Conservation (phyloP, 129 eudicot genomes). For the Escallonia rubra region DNA sequence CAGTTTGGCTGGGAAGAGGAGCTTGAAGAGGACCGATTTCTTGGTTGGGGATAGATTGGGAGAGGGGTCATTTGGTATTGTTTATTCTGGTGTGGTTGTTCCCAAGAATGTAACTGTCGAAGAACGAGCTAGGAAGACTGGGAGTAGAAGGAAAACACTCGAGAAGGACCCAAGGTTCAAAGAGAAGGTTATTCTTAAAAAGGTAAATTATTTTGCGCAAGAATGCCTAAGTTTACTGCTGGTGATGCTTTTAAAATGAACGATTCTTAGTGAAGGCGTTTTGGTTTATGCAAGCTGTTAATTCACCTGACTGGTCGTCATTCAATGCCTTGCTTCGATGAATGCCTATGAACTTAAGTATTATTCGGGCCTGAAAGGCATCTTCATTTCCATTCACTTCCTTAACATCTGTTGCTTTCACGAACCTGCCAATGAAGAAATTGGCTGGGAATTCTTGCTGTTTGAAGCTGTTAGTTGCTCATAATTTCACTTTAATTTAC, state of each 20-base stretch:
- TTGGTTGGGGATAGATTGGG: constrained; percentile 75
- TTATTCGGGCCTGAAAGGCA: no score
- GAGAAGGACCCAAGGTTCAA: constrained; percentile 64
- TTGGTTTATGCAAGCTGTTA: background rate
- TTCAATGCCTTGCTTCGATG: no score
- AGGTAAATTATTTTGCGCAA: constrained; percentile 35
- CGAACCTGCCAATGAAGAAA: no score
- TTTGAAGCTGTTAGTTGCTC: no score
- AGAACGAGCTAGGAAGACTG: constrained; percentile 38
- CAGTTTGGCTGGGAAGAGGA: constrained; percentile 59
- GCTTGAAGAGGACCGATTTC: constrained; percentile 54
- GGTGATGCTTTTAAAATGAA: background rate
- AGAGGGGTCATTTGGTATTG: constrained; percentile 95
- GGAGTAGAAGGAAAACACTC: constrained; percentile 33
- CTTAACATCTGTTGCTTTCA: no score
- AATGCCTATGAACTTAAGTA: no score
- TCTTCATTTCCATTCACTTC: no score
- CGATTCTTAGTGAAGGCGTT: background rate
- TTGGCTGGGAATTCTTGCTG: no score
- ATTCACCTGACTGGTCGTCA: no score
- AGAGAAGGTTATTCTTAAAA: constrained; percentile 82
- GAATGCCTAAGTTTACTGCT: background rate
- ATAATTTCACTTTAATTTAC: no score
- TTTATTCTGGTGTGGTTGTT: constrained; percentile 79
- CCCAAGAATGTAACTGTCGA: constrained; percentile 64